Evolutionary conservation across 1,139 yeast species (phyloP), one percentile per base, ranked within the genome.

Genomic region (Yamadazyma atmosphaerica): DNA sequence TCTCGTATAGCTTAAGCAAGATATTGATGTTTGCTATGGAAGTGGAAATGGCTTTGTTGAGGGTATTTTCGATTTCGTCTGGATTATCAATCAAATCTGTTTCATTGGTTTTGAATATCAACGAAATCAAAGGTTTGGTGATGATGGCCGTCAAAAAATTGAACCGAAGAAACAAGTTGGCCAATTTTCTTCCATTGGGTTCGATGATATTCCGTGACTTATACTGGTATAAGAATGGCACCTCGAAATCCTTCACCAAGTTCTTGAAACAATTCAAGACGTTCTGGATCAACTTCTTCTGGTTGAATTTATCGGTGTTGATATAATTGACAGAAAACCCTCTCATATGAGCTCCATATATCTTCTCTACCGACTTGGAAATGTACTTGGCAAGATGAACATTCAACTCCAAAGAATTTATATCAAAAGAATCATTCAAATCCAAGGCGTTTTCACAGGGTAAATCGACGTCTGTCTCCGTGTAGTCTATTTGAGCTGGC

Each of bases 401-500:
- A 43, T 70, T 68, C 24, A 61, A 47, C 40, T 66, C 73, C 32
- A 69, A 54, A 7, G 58, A 40, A 28, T 56, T 57, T n/a, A 52
- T 38, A 43, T 67, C 64, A 41, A 67, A 69, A 11, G 50, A 40
- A 43, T 68, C 74, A 32, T 45, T 34, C 28, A 67, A 49, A 36
- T 61, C 65, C 21, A 51, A 40, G n/a, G 43, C 36, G 43, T 65
- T 62, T 46, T 68, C 72, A 33, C 55, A 40, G 9, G 79, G 74
- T 37, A 73, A 54, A 34, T 74, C 79, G 16, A 72, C 74, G 40
- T 74, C 79, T 3, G 79, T 74, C 48, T 74, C 78, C 14, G 74
- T 64, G 45, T 65, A 70, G 42, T 71, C 72, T 33, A 75, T 67
- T 49, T 72, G 77, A 18, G 72, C 68, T 1, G 53, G 53, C 37